phyloP scores from a whole-genome alignment of 1,284 basidiomycete genomes.

The Ceratobasidium sp. region DNA sequence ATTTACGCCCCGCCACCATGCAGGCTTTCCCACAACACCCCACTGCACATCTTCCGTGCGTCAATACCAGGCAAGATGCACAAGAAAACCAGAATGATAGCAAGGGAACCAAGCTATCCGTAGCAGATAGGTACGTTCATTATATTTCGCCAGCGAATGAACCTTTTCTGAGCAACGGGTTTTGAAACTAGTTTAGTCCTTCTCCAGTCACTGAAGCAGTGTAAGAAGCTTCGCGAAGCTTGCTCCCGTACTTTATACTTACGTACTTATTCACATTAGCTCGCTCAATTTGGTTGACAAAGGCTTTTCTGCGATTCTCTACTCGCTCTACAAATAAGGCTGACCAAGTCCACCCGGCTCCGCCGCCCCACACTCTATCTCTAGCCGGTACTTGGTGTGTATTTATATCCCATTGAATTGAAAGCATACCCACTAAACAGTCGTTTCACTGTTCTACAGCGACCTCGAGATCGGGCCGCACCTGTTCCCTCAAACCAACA shows the following conservation, averaged over 20 bases:
- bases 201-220: constrained; percentile 40
- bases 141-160: background rate
- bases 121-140: constrained; percentile 29
- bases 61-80: constrained; percentile 25
- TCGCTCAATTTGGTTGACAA: constrained; percentile 38
- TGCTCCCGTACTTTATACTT: background rate
- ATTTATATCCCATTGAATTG: background rate
- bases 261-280: background rate
- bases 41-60: constrained; percentile 13
- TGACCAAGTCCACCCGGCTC: constrained; percentile 25
- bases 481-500: constrained; percentile 39
- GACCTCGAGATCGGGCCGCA: constrained; percentile 42
- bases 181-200: constrained; percentile 27
- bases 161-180: background rate
- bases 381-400: constrained; percentile 35
- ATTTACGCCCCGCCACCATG: background rate
- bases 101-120: constrained; percentile 35
- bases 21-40: constrained; percentile 28
- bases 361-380: constrained; percentile 31
- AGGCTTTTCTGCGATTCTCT: constrained; percentile 38
- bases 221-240: background rate
- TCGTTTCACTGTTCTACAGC: background rate
- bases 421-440: background rate
- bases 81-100: constrained; percentile 24
- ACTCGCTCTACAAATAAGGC: constrained; percentile 40